phyloP scores from a whole-genome alignment of 805 yeast genomes.

The Starmerella bombi region DNA sequence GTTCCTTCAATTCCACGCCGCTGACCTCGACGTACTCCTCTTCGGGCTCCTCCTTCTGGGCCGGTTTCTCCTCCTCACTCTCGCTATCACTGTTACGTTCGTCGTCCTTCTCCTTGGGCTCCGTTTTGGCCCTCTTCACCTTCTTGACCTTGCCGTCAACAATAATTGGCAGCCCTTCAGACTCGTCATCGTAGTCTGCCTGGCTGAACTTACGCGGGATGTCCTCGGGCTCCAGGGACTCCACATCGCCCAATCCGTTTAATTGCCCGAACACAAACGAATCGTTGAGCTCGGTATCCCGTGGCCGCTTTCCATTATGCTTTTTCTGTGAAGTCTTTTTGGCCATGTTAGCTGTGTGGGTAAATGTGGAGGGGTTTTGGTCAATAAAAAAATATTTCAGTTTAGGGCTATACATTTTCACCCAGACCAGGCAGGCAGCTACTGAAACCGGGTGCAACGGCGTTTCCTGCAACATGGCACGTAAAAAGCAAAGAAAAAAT shows the following conservation, averaged over 20 bases:
- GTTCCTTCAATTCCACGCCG: conserved; percentile 56
- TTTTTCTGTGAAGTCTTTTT: conserved; percentile 8
- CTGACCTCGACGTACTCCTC: conserved; percentile 38
- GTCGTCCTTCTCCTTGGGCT: conserved; percentile 23
- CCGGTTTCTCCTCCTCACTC: conserved; percentile 16
- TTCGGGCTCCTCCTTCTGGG: conserved; percentile 14
- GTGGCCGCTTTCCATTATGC: conserved; percentile 9
- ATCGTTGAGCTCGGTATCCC: conserved; percentile 12
- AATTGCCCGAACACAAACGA: conserved; percentile 7
- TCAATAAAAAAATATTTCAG: conserved; percentile 3
- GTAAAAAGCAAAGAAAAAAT: conserved; percentile 4
- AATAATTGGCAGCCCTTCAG: conserved; percentile 66
- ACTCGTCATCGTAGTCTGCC: conserved; percentile 26
- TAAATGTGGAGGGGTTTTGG: no score
- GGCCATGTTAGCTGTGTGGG: conserved; percentile 10
- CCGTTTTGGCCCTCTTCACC: conserved; percentile 29
- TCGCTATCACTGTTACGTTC: conserved; percentile 22
- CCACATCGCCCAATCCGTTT: conserved; percentile 9
- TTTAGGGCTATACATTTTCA: background rate
- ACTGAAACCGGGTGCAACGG: no score
- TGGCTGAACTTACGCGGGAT: conserved; percentile 44
- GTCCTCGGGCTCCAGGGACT: conserved; percentile 46
- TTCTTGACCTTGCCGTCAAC: conserved; percentile 64
- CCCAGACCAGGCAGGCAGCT: no score
- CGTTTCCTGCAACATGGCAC: background rate